phyloP scores from a whole-genome alignment of 2,329 filamentous ascomycete genomes.

The Leptosphaerulina australis region DNA sequence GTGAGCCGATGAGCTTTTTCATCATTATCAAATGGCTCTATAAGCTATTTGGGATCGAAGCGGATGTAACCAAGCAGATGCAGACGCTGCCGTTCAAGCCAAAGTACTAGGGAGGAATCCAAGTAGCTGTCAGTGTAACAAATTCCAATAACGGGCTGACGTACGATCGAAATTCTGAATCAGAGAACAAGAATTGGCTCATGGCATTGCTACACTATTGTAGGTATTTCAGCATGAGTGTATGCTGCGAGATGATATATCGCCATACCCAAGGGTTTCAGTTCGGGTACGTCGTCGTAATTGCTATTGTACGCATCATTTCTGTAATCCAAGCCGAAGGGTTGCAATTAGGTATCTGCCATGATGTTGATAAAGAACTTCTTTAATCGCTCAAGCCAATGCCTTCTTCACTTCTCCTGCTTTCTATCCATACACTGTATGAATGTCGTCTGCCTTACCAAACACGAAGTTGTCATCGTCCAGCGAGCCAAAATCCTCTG shows the following conservation, averaged over 20 bases:
- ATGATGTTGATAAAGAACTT: neutral
- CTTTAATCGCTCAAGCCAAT: neutral
- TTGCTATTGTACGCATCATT: too few species aligned
- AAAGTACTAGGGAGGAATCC: slow-evolving; percentile 47
- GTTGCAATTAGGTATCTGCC: neutral
- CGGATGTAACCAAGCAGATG: slow-evolving; percentile 52
- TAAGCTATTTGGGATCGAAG: slow-evolving; percentile 54
- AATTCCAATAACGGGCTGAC: too few species aligned
- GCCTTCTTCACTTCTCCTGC: too few species aligned
- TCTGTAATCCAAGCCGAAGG: too few species aligned
- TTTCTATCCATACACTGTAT: neutral
- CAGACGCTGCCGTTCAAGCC: slow-evolving; percentile 55
- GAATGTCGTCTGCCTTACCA: slow-evolving; percentile 1
- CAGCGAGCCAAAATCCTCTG: neutral
- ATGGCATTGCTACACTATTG: too few species aligned
- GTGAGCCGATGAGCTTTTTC: slow-evolving; percentile 57
- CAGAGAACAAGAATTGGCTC: too few species aligned
- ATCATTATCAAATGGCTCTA: slow-evolving; percentile 59
- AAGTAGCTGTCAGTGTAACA: too few species aligned
- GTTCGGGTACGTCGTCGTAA: too few species aligned
- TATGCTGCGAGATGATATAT: too few species aligned
- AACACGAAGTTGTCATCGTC: neutral
- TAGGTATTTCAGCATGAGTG: too few species aligned
- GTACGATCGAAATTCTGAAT: too few species aligned
- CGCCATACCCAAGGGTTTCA: too few species aligned